A percentile compares a stretch with the other conserved stretches of the same genome.
Conservation (phyloP, 108 stramenopile species). For the Cyclotella sp. region DNA sequence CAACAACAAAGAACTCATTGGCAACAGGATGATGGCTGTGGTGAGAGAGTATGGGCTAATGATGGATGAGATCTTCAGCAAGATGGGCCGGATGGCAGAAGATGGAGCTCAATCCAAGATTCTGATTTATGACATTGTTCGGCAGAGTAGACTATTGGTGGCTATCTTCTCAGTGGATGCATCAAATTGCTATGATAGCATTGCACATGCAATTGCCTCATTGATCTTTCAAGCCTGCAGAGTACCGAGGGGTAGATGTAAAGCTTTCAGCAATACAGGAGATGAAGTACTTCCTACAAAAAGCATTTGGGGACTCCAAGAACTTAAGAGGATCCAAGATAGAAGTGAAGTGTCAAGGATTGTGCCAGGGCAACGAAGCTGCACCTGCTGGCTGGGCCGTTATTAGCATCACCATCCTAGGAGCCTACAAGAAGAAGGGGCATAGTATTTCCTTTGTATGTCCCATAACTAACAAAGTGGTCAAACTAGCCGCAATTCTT, state of each 20-base stretch:
- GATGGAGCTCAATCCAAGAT: conserved; percentile 18
- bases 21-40: conserved; percentile 20
- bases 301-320: conserved; percentile 32
- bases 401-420: too few species aligned
- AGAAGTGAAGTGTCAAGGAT: conserved; percentile 13
- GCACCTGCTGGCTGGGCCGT: too few species aligned
- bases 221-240: conserved; percentile 24
- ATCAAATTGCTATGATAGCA: conserved; percentile 21
- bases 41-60: conserved; percentile 5
- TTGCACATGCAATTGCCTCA: too few species aligned
- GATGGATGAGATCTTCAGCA: conserved; percentile 26
- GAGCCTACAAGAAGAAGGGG: too few species aligned
- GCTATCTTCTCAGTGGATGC: conserved; percentile 18
- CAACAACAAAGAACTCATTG: conserved; percentile 3
- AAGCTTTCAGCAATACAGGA: conserved; percentile 11
- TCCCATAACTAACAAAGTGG: too few species aligned
- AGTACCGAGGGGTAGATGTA: not conserved
- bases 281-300: conserved; percentile 24
- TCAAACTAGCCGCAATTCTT: too few species aligned
- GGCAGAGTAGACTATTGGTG: conserved; percentile 3
- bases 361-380: conserved; percentile 43
- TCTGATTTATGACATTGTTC: not conserved
- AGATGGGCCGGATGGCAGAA: conserved; percentile 12
- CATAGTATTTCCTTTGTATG: too few species aligned
- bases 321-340: not conserved